Evolutionary conservation across 352 stramenopile species (phyloP), one percentile per base, ranked within the genome.

Genomic region (Phytophthora vignae): DNA sequence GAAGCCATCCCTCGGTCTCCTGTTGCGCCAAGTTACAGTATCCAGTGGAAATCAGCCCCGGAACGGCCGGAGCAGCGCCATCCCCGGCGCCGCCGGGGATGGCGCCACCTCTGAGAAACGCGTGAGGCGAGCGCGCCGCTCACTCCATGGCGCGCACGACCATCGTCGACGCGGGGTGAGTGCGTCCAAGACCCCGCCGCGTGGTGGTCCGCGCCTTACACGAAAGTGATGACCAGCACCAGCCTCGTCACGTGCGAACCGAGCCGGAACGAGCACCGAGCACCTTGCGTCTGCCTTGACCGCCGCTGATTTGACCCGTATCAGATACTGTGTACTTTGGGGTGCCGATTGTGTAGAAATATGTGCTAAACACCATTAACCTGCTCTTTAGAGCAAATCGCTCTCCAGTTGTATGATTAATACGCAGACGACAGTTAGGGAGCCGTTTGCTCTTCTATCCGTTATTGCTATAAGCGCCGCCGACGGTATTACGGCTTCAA

Each of bases 41-140:
- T 67, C 64, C 55, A 67, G 54, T 15, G 60, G 60, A 52, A 66
- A 66, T 66, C 48, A 66, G 21, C 22, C 21, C 55, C 46, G 19
- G 46, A 12, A n/a, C 44, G 40, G 19, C 10, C 4, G 31, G 19
- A 15, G 17, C 46, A 53, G 46, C n/a, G n/a, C n/a, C n/a, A n/a
- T n/a, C 46, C n/a, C 46, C 46, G 46, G 46, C 46, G 19, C n/a
- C n/a, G n/a, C n/a, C n/a, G n/a, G n/a, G n/a, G n/a, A n/a, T 63
- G 36, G 54, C 25, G 17, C 10, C 58, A 14, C 33, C 8, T 40
- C 4, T 55, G 48, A 69, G 66, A 69, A 69, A 53, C 31, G 17
- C 40, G 49, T 68, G 31, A 40, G 58, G 50, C 57, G 25, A 63
- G 57, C 55, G 29, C 12, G 22, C 53, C n/a, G 58, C 66, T 68